These are phyloP conservation scores for Eucommia ulmoides DNA, from an alignment of 257 asterid genomes.

Conservation along the genomic window DNA sequence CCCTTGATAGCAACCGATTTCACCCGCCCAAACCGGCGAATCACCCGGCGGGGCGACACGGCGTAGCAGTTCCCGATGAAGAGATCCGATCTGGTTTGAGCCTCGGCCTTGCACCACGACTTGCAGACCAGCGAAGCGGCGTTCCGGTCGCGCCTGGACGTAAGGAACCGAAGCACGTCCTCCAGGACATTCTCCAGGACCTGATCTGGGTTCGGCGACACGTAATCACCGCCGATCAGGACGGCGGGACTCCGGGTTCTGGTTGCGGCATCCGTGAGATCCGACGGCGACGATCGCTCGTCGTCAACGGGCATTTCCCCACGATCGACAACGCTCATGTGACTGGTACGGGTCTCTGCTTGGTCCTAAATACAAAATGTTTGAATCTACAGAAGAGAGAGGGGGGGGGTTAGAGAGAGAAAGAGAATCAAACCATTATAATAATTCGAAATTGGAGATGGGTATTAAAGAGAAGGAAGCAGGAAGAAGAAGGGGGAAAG, in stretches of 20 bases:
- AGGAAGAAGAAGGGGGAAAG: too few species aligned
- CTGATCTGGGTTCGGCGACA: background rate
- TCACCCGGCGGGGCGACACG: background rate
- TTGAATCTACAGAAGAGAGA: too few species aligned
- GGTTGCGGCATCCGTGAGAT: background rate
- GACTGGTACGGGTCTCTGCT: too few species aligned
- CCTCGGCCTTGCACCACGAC: background rate
- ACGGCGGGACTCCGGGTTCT: background rate
- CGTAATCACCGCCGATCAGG: background rate
- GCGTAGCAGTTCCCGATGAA: background rate
- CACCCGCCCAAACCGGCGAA: background rate
- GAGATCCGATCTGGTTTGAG: background rate
- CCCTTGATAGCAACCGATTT: background rate
- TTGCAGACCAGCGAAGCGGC: background rate
- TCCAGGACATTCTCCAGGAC: background rate
- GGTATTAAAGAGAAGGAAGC: too few species aligned
- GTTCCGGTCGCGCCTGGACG: background rate
- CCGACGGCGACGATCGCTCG: background rate
- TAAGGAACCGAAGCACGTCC: background rate
- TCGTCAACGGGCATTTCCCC: background rate
- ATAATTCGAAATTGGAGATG: too few species aligned
- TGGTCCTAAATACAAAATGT: too few species aligned
- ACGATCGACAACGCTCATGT: background rate
- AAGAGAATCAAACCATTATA: too few species aligned
- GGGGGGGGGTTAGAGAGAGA: too few species aligned